Evolutionary conservation across 257 asterid genomes (phyloP), one percentile per base, ranked within the genome.

Genomic region (Scutellaria galericulata): DNA sequence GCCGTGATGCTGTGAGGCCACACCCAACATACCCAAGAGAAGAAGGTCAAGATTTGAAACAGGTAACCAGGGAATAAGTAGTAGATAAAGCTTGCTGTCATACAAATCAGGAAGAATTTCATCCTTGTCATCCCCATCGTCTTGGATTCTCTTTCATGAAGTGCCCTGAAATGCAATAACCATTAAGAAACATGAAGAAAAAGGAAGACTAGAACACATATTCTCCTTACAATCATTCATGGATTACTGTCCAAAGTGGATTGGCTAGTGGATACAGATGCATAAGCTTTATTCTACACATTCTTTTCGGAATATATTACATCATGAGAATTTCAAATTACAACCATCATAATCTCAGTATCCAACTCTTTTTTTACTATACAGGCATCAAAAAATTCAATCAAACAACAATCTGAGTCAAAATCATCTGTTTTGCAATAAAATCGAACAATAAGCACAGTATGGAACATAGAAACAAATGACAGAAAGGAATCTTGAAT

Each of bases 21-120:
- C 5, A 71, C 92, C 99, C 99, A 95, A 72, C 99, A 95, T 6
- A 95, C 96, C 99, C 98, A 95, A 2, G 99, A 95, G 77, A 95
- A 95, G 91, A 95, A 95, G 42, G 98, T 88, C 75, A 95, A 65
- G 37, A 95, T 92, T 57, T 81, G 97, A 53, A 95, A 90, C 9
- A 95, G 87, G 77, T 95, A 95, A 13, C 99, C 99, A 0, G 99
- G 99, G 72, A 95, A 83, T 39, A 88, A 12, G 82, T 92, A 95
- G 79, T 95, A 95, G 65, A 80, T 77, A 60, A 95, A 95, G 68
- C 98, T 95, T 57, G 83, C 91, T 18, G 75, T 80, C 88, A 92
- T 74, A 78, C 85, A 86, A 41, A 87, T 52, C 18, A 95, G 98
- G 86, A 95, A 95, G 78, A 95, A 95, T 60, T 68, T 14, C 97